Percentiles rank a stretch among this genome's conserved stretches.
phyloP scores from a whole-genome alignment of 768 basidiomycete species.

The Calocybe gangraenosa region DNA sequence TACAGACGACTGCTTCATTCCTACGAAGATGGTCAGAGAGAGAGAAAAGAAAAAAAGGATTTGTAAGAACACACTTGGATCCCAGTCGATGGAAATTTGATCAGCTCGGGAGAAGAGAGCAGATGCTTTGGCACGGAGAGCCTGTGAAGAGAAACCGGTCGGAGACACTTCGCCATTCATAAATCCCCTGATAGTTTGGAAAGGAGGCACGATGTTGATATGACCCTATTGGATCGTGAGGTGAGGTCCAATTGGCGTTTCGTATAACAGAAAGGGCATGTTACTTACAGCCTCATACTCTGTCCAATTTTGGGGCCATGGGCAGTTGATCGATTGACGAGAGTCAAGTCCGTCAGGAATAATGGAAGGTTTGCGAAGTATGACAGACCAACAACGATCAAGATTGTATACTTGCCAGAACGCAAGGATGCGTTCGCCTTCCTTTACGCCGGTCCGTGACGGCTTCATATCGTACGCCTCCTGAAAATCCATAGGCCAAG shows the following conservation, averaged over 20 bases:
- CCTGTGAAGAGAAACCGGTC: slow-evolving; percentile 57
- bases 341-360: slow-evolving; percentile 61
- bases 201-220: slow-evolving; percentile 43
- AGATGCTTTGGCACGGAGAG: slow-evolving; percentile 74
- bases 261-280: background rate
- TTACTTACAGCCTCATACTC: slow-evolving; percentile 67
- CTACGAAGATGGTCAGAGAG: slow-evolving; percentile 20
- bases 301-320: slow-evolving; percentile 72
- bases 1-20: slow-evolving; percentile 39
- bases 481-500: slow-evolving; percentile 27
- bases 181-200: slow-evolving; percentile 61
- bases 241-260: slow-evolving; percentile 4
- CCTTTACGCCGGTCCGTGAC: slow-evolving; percentile 52
- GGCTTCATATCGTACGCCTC: slow-evolving; percentile 51
- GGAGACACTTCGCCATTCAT: slow-evolving; percentile 53
- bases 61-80: slow-evolving; percentile 56
- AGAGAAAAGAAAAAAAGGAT: background rate
- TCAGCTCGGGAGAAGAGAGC: slow-evolving; percentile 69
- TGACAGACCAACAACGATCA: slow-evolving; percentile 79
- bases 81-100: slow-evolving; percentile 56
- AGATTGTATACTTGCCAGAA: slow-evolving; percentile 85
- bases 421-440: slow-evolving; percentile 67
- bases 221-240: slow-evolving; percentile 45
- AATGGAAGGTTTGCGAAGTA: slow-evolving; percentile 60
- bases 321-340: slow-evolving; percentile 59